Conservation (phyloP, 2,329 filamentous ascomycete species). For the Sporothrix humicola region DNA sequence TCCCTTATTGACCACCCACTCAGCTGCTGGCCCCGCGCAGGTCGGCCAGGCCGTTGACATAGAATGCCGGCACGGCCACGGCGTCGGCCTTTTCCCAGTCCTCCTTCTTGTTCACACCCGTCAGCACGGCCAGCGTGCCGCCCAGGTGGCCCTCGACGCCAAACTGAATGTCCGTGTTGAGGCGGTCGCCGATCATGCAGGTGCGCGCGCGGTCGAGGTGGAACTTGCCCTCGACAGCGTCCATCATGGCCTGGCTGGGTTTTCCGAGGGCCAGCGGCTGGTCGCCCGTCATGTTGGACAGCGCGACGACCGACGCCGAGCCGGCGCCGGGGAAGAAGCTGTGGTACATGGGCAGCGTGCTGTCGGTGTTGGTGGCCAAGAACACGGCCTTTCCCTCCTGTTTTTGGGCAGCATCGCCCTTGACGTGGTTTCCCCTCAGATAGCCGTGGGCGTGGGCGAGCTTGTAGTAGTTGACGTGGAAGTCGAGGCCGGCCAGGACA, state of each 20-base stretch:
- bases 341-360: slow-evolving; percentile 80
- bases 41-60: slow-evolving; percentile 84
- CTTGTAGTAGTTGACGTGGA: slow-evolving; percentile 95
- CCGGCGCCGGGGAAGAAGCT: slow-evolving; percentile 92
- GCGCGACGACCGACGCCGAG: slow-evolving; percentile 71
- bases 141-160: slow-evolving; percentile 89
- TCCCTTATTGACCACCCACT: not conserved
- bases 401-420: slow-evolving; percentile 70
- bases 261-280: slow-evolving; percentile 85
- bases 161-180: slow-evolving; percentile 96
- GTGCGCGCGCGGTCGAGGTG: slow-evolving; percentile 80
- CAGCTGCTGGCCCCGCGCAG: slow-evolving; percentile 48
- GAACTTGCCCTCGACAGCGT: slow-evolving; percentile 96
- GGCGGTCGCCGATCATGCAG: slow-evolving; percentile 94
- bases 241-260: slow-evolving; percentile 99
- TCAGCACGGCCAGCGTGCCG: slow-evolving; percentile 88
- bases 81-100: slow-evolving; percentile 76
- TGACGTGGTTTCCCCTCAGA: slow-evolving; percentile 65
- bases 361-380: slow-evolving; percentile 91
- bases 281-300: slow-evolving; percentile 72
- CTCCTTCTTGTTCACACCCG: slow-evolving; percentile 84
- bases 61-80: slow-evolving; percentile 75
- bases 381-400: slow-evolving; percentile 87
- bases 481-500: slow-evolving; percentile 89
- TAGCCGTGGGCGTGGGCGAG: slow-evolving; percentile 85